phyloP scores from a whole-genome alignment of 805 yeast species.

The Limtongozyma cylindracea region DNA sequence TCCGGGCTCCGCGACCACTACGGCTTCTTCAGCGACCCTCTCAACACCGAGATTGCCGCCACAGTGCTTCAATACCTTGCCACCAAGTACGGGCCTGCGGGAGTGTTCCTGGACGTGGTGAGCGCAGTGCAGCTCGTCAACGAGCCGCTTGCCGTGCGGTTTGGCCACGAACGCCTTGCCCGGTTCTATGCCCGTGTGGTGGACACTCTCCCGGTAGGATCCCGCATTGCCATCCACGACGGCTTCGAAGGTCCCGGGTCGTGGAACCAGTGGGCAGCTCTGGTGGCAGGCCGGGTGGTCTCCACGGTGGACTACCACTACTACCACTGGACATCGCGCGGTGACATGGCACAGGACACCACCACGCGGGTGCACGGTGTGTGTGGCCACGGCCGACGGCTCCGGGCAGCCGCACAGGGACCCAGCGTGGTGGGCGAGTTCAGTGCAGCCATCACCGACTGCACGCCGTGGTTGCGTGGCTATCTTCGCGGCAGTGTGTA shows the following conservation, averaged over 20 bases:
- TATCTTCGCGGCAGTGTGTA: background rate
- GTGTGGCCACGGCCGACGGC: too few relatives aligned
- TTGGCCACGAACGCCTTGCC: constrained; percentile 4
- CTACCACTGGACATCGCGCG: constrained; percentile 10
- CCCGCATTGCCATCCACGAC: constrained; percentile 30
- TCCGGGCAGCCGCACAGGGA: constrained; percentile 3
- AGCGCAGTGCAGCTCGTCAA: constrained; percentile 3
- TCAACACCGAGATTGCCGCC: constrained; percentile 14
- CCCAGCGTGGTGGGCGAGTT: constrained; percentile 17
- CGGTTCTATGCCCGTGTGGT: constrained; percentile 12
- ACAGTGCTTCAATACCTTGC: constrained; percentile 27
- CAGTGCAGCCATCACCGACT: background rate
- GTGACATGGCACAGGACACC: constrained; percentile 8
- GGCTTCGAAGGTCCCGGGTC: constrained; percentile 30
- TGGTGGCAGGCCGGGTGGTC: constrained; percentile 9
- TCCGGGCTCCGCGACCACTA: constrained; percentile 19
- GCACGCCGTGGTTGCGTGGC: background rate
- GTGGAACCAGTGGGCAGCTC: constrained; percentile 24
- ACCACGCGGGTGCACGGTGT: too few relatives aligned
- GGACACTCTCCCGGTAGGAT: constrained; percentile 23
- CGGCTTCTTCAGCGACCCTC: constrained; percentile 1
- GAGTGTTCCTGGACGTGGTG: constrained; percentile 6
- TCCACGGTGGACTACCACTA: constrained; percentile 17
- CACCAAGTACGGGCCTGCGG: constrained; percentile 4
- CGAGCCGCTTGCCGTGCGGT: constrained; percentile 2